Conservation (phyloP, 192 early-diverging fungal species). For the Coemansia pectinata region DNA sequence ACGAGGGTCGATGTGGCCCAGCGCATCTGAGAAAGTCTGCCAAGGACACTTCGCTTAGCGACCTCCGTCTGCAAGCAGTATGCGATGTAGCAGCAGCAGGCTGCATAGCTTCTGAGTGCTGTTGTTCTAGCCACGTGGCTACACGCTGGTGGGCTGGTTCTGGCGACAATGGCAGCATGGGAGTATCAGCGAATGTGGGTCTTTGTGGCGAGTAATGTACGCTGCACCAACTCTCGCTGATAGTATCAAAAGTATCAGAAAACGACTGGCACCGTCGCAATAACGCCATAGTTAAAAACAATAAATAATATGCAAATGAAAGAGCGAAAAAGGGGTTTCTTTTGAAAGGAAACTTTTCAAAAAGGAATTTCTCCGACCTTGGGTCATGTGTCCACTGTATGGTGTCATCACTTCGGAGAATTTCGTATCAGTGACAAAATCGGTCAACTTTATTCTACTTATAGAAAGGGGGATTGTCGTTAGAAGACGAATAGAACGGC, state of each 20-base stretch:
- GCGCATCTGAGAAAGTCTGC: conserved; percentile 35
- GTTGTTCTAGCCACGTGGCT: conserved; percentile 8
- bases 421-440: neutral
- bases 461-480: neutral
- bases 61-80: neutral
- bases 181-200: neutral
- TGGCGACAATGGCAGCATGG: neutral
- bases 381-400: neutral
- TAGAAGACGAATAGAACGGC: neutral
- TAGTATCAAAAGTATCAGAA: neutral
- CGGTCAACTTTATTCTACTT: neutral
- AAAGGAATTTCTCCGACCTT: neutral
- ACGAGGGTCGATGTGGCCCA: conserved; percentile 32
- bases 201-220: conserved; percentile 8
- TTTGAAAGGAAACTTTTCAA: too few species aligned
- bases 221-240: conserved; percentile 36
- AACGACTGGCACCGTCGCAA: neutral
- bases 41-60: conserved; percentile 33
- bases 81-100: neutral
- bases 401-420: neutral
- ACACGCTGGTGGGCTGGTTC: conserved; percentile 19
- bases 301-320: neutral
- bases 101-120: neutral
- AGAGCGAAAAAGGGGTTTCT: neutral
- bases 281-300: conserved; percentile 2